These are phyloP conservation scores for Arthrobotrys entomopaga DNA, from an alignment of 2,329 filamentous ascomycete species.

Conservation along the genomic window DNA sequence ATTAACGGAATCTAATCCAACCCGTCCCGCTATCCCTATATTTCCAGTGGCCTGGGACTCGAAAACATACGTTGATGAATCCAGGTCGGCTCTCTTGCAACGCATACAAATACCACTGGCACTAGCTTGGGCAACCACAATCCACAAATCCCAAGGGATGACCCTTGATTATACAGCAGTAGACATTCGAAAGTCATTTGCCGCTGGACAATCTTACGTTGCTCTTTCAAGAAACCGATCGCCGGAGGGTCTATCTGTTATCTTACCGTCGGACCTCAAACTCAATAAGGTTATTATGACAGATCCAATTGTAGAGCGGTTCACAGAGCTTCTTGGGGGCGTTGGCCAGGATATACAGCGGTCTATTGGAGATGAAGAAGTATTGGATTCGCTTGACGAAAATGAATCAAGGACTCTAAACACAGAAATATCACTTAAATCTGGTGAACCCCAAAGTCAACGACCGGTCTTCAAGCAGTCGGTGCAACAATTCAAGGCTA, in stretches of 20 bases:
- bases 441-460: background rate
- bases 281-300: constrained; percentile 42
- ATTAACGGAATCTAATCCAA: background rate
- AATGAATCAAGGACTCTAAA: background rate
- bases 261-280: constrained; percentile 10
- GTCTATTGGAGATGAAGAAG: background rate
- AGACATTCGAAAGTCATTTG: constrained; percentile 67
- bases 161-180: constrained; percentile 71
- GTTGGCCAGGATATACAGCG: background rate
- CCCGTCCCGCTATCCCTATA: constrained; percentile 33
- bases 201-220: constrained; percentile 71
- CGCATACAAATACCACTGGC: constrained; percentile 72
- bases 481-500: constrained; percentile 35
- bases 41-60: constrained; percentile 47
- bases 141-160: constrained; percentile 73
- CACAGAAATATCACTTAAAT: background rate
- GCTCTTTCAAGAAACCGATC: constrained; percentile 70
- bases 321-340: constrained; percentile 23
- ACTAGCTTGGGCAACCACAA: constrained; percentile 72
- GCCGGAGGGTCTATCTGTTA: constrained; percentile 64
- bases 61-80: constrained; percentile 38
- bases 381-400: background rate
- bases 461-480: constrained; percentile 46
- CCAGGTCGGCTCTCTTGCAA: constrained; percentile 62
- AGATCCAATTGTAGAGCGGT: constrained; percentile 39